Evolutionary conservation across 148 eudicot genomes (phyloP).

Genomic region (Dianthus caryophyllus): DNA sequence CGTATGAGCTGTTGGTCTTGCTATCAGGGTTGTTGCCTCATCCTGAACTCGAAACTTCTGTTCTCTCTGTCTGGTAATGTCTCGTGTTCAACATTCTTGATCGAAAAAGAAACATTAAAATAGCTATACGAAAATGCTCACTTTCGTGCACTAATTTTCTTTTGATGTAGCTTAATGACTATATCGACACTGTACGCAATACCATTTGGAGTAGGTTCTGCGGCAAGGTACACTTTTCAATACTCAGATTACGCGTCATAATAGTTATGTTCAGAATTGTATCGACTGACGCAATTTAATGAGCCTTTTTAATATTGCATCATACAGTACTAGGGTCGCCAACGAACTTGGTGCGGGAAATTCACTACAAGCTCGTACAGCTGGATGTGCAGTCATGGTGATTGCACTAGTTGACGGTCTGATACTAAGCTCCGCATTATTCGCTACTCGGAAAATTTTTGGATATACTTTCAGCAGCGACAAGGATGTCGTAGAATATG

Average conservation of each 20-base stretch:
- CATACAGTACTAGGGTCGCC: slow-evolving; percentile 73
- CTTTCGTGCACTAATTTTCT: slow-evolving; percentile 5
- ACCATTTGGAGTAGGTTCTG: slow-evolving; percentile 70
- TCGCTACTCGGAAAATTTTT: slow-evolving; percentile 42
- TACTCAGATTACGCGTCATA: too few species aligned
- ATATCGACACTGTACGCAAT: slow-evolving; percentile 61
- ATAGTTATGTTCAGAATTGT: background rate
- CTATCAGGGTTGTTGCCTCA: slow-evolving; percentile 77
- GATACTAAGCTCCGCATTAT: slow-evolving; percentile 39
- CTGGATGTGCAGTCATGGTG: slow-evolving; percentile 43
- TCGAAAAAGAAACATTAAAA: background rate
- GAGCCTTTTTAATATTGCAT: too few species aligned
- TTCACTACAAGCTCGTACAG: slow-evolving; percentile 47
- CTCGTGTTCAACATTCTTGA: background rate
- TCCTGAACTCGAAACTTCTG: slow-evolving; percentile 80
- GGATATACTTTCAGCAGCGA: slow-evolving; percentile 75
- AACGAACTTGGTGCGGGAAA: slow-evolving; percentile 89
- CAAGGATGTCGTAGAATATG: slow-evolving; percentile 68
- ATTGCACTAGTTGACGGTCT: slow-evolving; percentile 37
- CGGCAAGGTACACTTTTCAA: slow-evolving; percentile 85
- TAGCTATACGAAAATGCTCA: background rate
- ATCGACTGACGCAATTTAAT: too few species aligned
- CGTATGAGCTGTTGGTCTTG: slow-evolving; percentile 75
- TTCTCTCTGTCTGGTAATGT: slow-evolving; percentile 62
- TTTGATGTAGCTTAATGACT: slow-evolving; percentile 47